Base-by-base conservation (phyloP, 2,329 filamentous ascomycete species). In the Cytospora schulzeri region DNA sequence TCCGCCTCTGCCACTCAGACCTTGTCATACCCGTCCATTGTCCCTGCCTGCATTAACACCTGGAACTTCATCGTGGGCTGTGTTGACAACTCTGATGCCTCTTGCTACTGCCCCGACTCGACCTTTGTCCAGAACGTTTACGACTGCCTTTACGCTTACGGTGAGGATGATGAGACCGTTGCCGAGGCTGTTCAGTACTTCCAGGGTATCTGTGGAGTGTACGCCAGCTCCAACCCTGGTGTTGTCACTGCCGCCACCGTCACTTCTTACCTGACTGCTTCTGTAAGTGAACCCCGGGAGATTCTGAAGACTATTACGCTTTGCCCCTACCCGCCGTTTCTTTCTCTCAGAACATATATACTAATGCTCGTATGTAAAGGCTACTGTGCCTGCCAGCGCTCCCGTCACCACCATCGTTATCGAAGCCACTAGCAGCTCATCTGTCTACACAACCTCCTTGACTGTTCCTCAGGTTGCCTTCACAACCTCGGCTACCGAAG, bases 21-120 rank as follows among this genome's bases (percentile, higher is more conserved):
- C 41, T 78, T 83, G 51, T 79, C 81, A 64, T 86, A 87, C 79
- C 92, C 93, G 64, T 79, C 82, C 29, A 85, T 93, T 56, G 89
- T 97, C 57, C 93, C 94, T 68, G 87, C 87, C 74, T 98, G 94
- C 83, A 81, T 98, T 79, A 95, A 94, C 85, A 96, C 93, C 72
- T 97, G 92, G 91, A 79, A 96, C 73, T 85, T 86, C 75, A 79
- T 83, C 67, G 85, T 90, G 58, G 81, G 85, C 74, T 98, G 94
- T 86, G 83, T 84, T 71, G 88, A 91, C 80, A 97, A 97, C 88
- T 89, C 90, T 52, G 64, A 97, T 74, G 79, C 83, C 66, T 78
- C 80, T 69, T 98, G 94, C 87, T 97, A 91, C 89, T 98, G 94
- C 87, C 90, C 91, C 70, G 85, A 90, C 74, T 76, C 83, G 66